These are phyloP conservation scores for Collariella sp. DNA, from an alignment of 495 filamentous ascomycete species.

Conservation along the genomic window DNA sequence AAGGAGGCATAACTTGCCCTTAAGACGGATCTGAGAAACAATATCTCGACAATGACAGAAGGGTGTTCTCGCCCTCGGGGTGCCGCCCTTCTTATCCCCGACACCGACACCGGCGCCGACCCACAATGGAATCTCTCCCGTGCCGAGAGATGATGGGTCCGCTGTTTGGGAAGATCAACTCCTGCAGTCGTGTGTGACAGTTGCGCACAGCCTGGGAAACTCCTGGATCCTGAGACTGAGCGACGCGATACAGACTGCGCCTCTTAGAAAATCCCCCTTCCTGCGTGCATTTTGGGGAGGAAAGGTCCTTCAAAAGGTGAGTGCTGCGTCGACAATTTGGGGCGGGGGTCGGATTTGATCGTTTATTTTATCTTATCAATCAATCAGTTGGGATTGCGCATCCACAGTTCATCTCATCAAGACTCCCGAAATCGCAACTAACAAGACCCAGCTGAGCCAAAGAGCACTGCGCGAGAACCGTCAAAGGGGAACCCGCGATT, in stretches of 20 bases:
- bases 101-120: too few relatives aligned
- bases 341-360: neutral
- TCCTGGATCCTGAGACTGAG: neutral
- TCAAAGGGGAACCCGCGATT: neutral
- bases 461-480: neutral
- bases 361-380: conserved; percentile 3
- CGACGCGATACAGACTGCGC: neutral
- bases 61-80: too few relatives aligned
- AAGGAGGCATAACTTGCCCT: too few relatives aligned
- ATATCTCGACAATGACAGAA: too few relatives aligned
- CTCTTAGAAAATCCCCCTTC: neutral
- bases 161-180: conserved; percentile 2
- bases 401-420: conserved; percentile 1
- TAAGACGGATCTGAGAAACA: too few relatives aligned
- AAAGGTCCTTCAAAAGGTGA: conserved; percentile 1
- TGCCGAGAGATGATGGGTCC: too few relatives aligned
- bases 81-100: too few relatives aligned
- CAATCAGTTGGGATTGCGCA: neutral
- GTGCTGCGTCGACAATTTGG: neutral
- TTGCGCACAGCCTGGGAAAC: conserved; percentile 2
- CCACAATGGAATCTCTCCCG: too few relatives aligned
- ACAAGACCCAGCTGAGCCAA: too few relatives aligned
- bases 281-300: neutral
- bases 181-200: neutral
- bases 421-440: neutral